These are phyloP conservation scores for Tagetes erecta DNA, from an alignment of 129 eudicot genomes.

Conservation along the genomic window DNA sequence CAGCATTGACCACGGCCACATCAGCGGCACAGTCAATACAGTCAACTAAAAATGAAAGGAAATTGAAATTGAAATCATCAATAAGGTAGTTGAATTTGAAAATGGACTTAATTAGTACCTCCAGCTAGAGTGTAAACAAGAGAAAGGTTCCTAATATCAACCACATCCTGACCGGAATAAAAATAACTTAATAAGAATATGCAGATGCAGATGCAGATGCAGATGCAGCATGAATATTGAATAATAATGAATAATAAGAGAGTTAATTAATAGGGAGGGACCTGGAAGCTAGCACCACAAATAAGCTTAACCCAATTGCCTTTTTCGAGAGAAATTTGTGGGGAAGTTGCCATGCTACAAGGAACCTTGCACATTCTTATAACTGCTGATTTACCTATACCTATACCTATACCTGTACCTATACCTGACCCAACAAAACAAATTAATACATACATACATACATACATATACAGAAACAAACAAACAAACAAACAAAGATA, in stretches of 20 bases:
- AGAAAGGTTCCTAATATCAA: conserved; percentile 84
- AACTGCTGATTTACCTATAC: conserved; percentile 23
- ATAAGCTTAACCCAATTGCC: conserved; percentile 99
- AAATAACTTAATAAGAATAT: not conserved
- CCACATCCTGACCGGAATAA: conserved; percentile 62
- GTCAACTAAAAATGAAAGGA: conserved; percentile 49
- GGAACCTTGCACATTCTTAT: conserved; percentile 46
- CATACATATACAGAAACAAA: conserved; percentile 1
- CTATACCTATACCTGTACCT: not conserved
- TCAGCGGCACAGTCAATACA: conserved; percentile 99
- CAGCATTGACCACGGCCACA: conserved; percentile 84
- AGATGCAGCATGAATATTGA: no score
- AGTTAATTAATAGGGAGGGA: not conserved
- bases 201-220: no score
- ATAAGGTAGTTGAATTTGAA: no score
- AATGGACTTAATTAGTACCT: conserved; percentile 34
- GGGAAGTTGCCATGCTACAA: conserved; percentile 43
- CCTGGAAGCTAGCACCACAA: conserved; percentile 98
- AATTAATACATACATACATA: not conserved
- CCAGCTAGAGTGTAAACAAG: conserved; percentile 92
- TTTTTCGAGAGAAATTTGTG: conserved; percentile 59
- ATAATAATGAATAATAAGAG: not conserved
- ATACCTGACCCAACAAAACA: not conserved
- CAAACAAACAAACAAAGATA: no score
- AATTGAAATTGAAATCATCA: no score